Conservation (phyloP, 257 asterid species). For the Gardenia jasminoides region DNA sequence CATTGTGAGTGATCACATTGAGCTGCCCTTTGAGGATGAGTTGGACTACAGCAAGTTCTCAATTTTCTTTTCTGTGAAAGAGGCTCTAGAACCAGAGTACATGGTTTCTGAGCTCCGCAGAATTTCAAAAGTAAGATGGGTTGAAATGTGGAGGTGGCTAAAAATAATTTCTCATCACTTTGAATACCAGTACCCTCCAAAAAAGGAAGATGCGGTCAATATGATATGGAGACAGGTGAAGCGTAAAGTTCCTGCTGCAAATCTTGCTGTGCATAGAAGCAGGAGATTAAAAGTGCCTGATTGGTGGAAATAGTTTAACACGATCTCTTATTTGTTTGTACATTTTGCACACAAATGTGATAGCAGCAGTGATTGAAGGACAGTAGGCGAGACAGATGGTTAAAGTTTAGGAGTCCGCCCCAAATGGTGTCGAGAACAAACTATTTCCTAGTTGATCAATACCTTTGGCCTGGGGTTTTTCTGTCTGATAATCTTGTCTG, state of each 20-base stretch:
- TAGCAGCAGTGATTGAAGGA: neutral
- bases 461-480: neutral
- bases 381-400: neutral
- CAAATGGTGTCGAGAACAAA: neutral
- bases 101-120: constrained; percentile 58
- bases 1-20: constrained; percentile 80
- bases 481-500: neutral
- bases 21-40: constrained; percentile 88
- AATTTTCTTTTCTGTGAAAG: constrained; percentile 68
- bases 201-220: constrained; percentile 70
- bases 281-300: constrained; percentile 81
- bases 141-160: constrained; percentile 70
- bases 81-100: constrained; percentile 58
- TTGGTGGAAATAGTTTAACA: constrained; percentile 66
- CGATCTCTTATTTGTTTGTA: constrained; percentile 30
- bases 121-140: constrained; percentile 57
- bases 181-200: constrained; percentile 80
- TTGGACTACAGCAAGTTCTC: constrained; percentile 85
- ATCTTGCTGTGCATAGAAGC: constrained; percentile 73
- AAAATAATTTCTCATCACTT: constrained; percentile 70
- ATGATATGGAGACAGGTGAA: constrained; percentile 93
- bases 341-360: constrained; percentile 14
- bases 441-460: neutral
- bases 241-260: constrained; percentile 60
- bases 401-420: neutral